A percentile compares a stretch with the other conserved stretches of the same genome.
These are phyloP conservation scores for Ailanthus altissimus DNA, from an alignment of 345 rosid species.

Conservation along the genomic window DNA sequence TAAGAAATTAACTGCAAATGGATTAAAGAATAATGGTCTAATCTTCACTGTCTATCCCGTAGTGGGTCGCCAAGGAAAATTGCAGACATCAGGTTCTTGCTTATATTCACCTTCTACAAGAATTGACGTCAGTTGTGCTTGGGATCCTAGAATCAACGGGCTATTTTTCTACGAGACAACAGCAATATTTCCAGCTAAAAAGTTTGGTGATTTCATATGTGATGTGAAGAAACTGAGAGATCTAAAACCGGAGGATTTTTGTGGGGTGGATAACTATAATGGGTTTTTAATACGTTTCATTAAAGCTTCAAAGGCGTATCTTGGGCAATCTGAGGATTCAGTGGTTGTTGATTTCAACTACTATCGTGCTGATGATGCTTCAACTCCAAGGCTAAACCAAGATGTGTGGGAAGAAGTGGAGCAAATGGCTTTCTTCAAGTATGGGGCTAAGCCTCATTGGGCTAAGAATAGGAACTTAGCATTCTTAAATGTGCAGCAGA, in stretches of 20 bases:
- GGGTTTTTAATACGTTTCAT: slow-evolving; percentile 76
- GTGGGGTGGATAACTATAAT: slow-evolving; percentile 69
- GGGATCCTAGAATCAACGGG: slow-evolving; percentile 81
- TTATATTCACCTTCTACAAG: slow-evolving; percentile 54
- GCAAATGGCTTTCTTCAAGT: slow-evolving; percentile 79
- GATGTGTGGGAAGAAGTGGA: slow-evolving; percentile 86
- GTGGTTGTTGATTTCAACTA: slow-evolving; percentile 79
- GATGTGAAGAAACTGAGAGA: slow-evolving; percentile 71
- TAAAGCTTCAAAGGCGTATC: slow-evolving; percentile 66
- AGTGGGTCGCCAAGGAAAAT: slow-evolving; percentile 74
- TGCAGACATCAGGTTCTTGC: slow-evolving; percentile 85
- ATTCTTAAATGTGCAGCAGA: slow-evolving; percentile 58
- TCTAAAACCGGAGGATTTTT: slow-evolving; percentile 53
- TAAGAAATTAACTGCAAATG: slow-evolving; percentile 67
- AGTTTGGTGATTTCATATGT: slow-evolving; percentile 52
- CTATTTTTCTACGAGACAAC: slow-evolving; percentile 80
- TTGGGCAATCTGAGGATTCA: slow-evolving; percentile 85
- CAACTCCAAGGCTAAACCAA: slow-evolving; percentile 67
- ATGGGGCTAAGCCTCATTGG: slow-evolving; percentile 91
- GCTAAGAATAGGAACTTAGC: slow-evolving; percentile 76
- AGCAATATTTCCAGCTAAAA: slow-evolving; percentile 53
- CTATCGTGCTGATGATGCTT: slow-evolving; percentile 57
- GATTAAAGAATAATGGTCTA: slow-evolving; percentile 65
- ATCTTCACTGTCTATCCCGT: slow-evolving; percentile 80
- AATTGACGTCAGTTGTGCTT: slow-evolving; percentile 53